Conservation (phyloP, 2,329 filamentous ascomycete genomes). For the Venturia effusa region DNA sequence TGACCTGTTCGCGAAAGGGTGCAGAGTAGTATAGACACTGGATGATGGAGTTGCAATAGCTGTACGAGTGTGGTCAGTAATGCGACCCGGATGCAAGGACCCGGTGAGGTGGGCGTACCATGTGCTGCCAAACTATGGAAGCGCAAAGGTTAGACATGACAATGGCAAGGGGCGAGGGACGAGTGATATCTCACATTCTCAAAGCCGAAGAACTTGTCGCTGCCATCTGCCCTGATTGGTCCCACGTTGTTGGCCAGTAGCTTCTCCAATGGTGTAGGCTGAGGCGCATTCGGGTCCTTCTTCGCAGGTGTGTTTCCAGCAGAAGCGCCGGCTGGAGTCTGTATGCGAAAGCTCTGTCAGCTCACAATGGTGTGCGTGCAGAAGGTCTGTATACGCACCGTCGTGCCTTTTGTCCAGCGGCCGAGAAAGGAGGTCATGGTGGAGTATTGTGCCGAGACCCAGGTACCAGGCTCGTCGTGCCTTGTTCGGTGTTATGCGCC, state of each 20-base stretch:
- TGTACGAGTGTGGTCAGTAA: conserved; percentile 28
- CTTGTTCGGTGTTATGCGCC: conserved; percentile 1
- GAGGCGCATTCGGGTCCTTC: conserved; percentile 47
- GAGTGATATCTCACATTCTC: conserved; percentile 66
- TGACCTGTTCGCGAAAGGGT: conserved; percentile 84
- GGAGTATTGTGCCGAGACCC: neutral
- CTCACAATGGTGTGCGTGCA: neutral
- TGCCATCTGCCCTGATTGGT: conserved; percentile 73
- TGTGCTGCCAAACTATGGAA: conserved; percentile 10
- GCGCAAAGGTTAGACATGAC: neutral
- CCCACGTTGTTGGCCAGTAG: conserved; percentile 77
- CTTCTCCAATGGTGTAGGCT: conserved; percentile 53
- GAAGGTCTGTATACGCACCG: neutral
- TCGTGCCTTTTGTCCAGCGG: conserved; percentile 22
- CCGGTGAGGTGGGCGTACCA: conserved; percentile 4
- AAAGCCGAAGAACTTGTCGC: conserved; percentile 95
- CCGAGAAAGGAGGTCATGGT: conserved; percentile 30
- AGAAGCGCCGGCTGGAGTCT: conserved; percentile 7
- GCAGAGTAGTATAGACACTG: conserved; percentile 95
- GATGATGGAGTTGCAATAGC: conserved; percentile 97
- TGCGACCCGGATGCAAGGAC: neutral
- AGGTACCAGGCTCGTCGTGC: neutral
- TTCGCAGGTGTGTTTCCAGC: conserved; percentile 39
- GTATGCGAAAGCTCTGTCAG: neutral
- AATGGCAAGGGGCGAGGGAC: conserved; percentile 47